A percentile compares a stretch with the other conserved stretches of the same genome.
These are phyloP conservation scores for Geotrichum candidum DNA, from an alignment of 1,139 yeast genomes.

Conservation along the genomic window DNA sequence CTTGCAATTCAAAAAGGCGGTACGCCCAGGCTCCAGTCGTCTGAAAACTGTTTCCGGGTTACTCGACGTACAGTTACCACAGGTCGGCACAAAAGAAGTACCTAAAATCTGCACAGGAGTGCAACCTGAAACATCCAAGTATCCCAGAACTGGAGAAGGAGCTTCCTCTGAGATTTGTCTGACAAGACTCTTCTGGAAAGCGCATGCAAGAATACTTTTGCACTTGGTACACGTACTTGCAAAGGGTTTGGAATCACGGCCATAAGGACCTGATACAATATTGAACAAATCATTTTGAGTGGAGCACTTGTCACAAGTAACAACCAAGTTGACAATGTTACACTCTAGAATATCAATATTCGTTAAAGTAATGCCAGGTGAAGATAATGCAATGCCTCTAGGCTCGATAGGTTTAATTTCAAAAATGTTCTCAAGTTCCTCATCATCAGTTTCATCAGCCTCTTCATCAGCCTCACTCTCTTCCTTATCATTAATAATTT, in stretches of 20 bases:
- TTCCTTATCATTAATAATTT: constrained; percentile 3
- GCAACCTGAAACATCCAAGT: constrained; percentile 37
- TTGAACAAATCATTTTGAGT: constrained; percentile 33
- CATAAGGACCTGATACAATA: constrained; percentile 36
- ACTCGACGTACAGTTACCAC: constrained; percentile 33
- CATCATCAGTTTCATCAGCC: constrained; percentile 4
- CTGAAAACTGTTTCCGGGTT: constrained; percentile 29
- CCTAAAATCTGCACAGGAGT: constrained; percentile 36
- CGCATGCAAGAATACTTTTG: constrained; percentile 32
- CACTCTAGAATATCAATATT: constrained; percentile 37
- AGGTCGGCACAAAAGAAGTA: constrained; percentile 36
- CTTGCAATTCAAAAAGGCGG: constrained; percentile 33
- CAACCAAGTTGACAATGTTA: constrained; percentile 32
- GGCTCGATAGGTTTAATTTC: constrained; percentile 17
- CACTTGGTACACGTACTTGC: constrained; percentile 36
- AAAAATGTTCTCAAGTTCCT: constrained; percentile 1
- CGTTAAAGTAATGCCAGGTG: constrained; percentile 31
- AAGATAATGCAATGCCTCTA: constrained; percentile 34
- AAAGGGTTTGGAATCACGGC: constrained; percentile 34
- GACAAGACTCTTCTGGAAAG: constrained; percentile 36
- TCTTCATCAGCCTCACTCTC: constrained; percentile 3
- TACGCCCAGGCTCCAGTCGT: constrained; percentile 34
- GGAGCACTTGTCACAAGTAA: constrained; percentile 38
- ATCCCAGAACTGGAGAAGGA: constrained; percentile 30
- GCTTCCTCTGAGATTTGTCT: constrained; percentile 20